Percentiles rank a stretch among this genome's conserved stretches.
These are phyloP conservation scores for Aspergillus transmontanensis DNA, from an alignment of 2,329 filamentous ascomycete genomes.

Conservation along the genomic window DNA sequence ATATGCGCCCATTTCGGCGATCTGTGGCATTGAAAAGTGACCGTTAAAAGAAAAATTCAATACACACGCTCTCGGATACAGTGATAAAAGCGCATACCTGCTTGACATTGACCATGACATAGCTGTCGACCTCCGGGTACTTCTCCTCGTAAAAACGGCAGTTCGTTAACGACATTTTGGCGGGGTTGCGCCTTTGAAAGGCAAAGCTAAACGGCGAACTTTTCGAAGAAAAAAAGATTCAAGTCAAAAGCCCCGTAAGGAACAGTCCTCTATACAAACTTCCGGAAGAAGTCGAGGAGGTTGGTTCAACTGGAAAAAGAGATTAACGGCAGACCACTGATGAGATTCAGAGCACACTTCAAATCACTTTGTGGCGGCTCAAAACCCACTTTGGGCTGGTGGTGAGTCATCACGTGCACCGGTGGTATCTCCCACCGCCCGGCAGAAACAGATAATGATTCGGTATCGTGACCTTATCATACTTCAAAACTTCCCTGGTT, in stretches of 20 bases:
- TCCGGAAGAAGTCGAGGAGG: conserved; percentile 17
- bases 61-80: not conserved
- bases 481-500: not conserved
- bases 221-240: not conserved
- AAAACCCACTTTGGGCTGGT: conserved; percentile 39
- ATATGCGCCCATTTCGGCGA: conserved; percentile 99
- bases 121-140: conserved; percentile 97
- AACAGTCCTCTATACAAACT: not conserved
- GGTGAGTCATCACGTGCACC: conserved; percentile 19
- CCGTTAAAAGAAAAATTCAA: conserved; percentile 16
- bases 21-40: conserved; percentile 54
- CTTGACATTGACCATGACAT: conserved; percentile 99
- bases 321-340: conserved; percentile 12
- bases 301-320: conserved; percentile 11
- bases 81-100: conserved; percentile 60
- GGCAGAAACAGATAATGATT: conserved; percentile 17
- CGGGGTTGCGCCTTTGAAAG: conserved; percentile 44
- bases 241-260: not conserved
- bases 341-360: conserved; percentile 30
- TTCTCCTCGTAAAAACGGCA: conserved; percentile 98
- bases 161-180: conserved; percentile 91
- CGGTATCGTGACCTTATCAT: not conserved
- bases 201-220: conserved; percentile 14
- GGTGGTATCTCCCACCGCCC: conserved; percentile 15
- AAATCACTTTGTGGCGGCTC: conserved; percentile 43